Base-by-base conservation (phyloP, 768 basidiomycete genomes). In the Mrakia gelida region DNA sequence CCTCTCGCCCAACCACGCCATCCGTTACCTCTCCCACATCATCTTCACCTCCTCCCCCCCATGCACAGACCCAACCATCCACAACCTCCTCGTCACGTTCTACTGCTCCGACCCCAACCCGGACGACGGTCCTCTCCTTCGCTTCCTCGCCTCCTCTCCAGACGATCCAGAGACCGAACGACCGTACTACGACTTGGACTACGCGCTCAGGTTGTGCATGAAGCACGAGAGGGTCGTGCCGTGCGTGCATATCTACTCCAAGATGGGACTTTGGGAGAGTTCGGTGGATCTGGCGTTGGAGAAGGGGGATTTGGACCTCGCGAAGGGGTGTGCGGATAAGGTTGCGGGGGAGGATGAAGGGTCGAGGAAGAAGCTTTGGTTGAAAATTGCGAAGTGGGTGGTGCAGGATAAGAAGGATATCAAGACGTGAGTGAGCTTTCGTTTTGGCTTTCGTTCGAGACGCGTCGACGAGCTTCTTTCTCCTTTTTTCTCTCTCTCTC, bases 331-430 rank as follows among this genome's bases (percentile, higher is more conserved):
- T 81, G 97, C 97, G 4, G 94, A 99, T 83, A 91, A 91, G 88
- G 94, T 94, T 11, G 93, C 93, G 81, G 94, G 49, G 49, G 49
- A 94, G 79, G 95, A 98, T 82, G 89, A 89, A 73, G 88, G 89
- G 49, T 82, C 98, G 80, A 86, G 93, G 79, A 98, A 96, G 87
- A 95, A 94, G 84, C 86, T 99, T 73, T 99, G 97, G 97, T 86
- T 99, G 74, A 98, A 98, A 86, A 94, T 98, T 81, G 97, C 97
- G n/a, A 92, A 92, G 80, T 95, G 95, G 85, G 95, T 98, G 62
- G 95, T 99, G 21, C 94, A 96, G 82, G 94, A 98, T 85, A 93
- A 97, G 87, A 92, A 95, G 82, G 97, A 98, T 81, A 96, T 99
- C 84, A 96, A 97, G 87, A 90, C 93, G 97, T 97, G 84, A 81